phyloP scores from a whole-genome alignment of 139 green algal genomes.

The Asterochloris sp. region DNA sequence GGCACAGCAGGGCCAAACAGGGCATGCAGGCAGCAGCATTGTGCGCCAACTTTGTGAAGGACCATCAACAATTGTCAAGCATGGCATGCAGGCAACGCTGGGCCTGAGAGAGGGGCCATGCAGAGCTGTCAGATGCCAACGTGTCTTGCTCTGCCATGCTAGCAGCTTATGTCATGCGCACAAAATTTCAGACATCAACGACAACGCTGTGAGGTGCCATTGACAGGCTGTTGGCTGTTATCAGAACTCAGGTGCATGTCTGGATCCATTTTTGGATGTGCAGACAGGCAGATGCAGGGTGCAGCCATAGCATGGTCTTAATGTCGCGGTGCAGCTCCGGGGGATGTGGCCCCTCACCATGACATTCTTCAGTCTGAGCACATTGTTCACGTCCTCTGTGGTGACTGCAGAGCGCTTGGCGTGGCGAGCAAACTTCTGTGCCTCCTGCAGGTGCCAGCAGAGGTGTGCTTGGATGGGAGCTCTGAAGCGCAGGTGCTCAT shows the following conservation, averaged over 20 bases:
- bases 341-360: constrained; percentile 39
- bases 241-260: background rate
- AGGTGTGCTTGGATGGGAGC: background rate
- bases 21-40: too few species aligned
- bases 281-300: background rate
- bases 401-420: constrained; percentile 69
- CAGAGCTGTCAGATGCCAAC: too few species aligned
- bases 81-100: too few species aligned
- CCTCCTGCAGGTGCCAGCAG: constrained; percentile 56
- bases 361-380: constrained; percentile 68
- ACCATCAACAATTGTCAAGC: too few species aligned
- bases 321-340: background rate
- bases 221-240: background rate
- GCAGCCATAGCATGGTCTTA: background rate
- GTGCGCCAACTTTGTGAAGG: too few species aligned
- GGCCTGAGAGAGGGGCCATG: too few species aligned
- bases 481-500: background rate
- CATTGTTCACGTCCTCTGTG: constrained; percentile 77
- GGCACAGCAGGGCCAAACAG: too few species aligned
- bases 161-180: too few species aligned
- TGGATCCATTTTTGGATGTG: background rate
- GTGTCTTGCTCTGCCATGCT: too few species aligned
- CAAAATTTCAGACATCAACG: too few species aligned
- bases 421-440: constrained; percentile 83
- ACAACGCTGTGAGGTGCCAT: background rate